Evolutionary conservation across 176 grass and related monocot genomes (phyloP).

Genomic region (Tillandsia leiboldiana): DNA sequence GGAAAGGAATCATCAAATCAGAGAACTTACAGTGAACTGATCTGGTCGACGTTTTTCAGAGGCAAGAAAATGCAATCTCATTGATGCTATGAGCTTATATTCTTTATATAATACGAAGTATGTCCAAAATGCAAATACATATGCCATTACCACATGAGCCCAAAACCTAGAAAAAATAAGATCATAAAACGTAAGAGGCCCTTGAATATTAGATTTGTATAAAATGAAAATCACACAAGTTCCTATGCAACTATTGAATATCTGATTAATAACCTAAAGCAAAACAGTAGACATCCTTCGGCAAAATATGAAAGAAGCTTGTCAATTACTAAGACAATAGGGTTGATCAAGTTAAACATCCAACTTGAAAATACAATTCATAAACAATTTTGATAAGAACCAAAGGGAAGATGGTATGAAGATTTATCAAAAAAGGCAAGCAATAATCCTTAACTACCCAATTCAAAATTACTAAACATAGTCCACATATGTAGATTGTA

Average conservation of each 20-base stretch:
- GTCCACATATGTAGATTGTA: too few relatives aligned
- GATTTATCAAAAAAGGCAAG: background rate
- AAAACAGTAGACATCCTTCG: too few relatives aligned
- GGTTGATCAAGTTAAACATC: background rate
- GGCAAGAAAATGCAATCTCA: constrained; percentile 90
- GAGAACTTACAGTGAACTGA: constrained; percentile 72
- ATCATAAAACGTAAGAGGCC: constrained; percentile 2
- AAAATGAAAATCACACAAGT: constrained; percentile 11
- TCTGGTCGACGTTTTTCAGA: constrained; percentile 68
- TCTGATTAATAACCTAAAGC: too few relatives aligned
- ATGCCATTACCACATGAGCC: constrained; percentile 68
- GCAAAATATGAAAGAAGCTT: too few relatives aligned
- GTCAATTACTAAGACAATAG: too few relatives aligned
- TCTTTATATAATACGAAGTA: constrained; percentile 66
- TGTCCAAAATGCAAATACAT: constrained; percentile 81
- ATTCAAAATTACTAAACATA: too few relatives aligned
- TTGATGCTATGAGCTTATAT: constrained; percentile 73
- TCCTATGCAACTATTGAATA: too few relatives aligned
- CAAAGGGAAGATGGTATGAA: background rate
- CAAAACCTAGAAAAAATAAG: constrained; percentile 47
- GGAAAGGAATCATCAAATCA: constrained; percentile 7
- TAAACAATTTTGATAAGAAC: background rate
- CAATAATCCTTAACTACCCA: background rate
- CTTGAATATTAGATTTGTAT: background rate
- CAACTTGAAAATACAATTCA: background rate